phyloP scores from a whole-genome alignment of 2,329 filamentous ascomycete species.

The Sclerotinia borealis region DNA sequence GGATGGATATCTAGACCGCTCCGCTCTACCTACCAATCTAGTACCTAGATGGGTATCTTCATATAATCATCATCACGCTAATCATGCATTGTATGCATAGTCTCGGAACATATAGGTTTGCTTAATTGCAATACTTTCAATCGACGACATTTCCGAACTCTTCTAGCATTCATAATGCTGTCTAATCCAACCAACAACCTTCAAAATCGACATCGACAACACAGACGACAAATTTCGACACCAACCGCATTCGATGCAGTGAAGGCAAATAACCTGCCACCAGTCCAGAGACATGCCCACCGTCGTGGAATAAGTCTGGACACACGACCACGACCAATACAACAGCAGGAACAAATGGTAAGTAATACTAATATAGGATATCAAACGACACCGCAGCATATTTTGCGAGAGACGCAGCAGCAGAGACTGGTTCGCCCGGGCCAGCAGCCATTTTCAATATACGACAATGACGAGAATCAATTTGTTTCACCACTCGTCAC shows the following conservation, averaged over 20 bases:
- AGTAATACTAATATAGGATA: constrained; percentile 53
- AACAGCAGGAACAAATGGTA: constrained; percentile 36
- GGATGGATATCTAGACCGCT: constrained; percentile 19
- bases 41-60: background rate
- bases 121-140: constrained; percentile 42
- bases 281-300: constrained; percentile 52
- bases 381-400: constrained; percentile 59
- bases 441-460: constrained; percentile 33
- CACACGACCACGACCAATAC: constrained; percentile 55
- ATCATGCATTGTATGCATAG: constrained; percentile 30
- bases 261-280: constrained; percentile 62
- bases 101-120: constrained; percentile 46
- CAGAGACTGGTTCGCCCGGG: constrained; percentile 78
- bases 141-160: constrained; percentile 60
- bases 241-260: constrained; percentile 70
- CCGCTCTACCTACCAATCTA: background rate
- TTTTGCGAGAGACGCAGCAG: constrained; percentile 86
- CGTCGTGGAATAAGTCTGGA: constrained; percentile 82
- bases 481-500: constrained; percentile 51
- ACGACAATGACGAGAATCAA: constrained; percentile 46
- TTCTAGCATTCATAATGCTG: constrained; percentile 69
- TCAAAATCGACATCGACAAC: constrained; percentile 67
- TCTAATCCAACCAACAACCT: constrained; percentile 67
- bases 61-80: background rate
- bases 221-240: constrained; percentile 84